A percentile compares a stretch with the other conserved stretches of the same genome.
These are phyloP conservation scores for Apophysomyces trapeziformis DNA, from an alignment of 371 early-diverging fungal genomes.

Conservation along the genomic window DNA sequence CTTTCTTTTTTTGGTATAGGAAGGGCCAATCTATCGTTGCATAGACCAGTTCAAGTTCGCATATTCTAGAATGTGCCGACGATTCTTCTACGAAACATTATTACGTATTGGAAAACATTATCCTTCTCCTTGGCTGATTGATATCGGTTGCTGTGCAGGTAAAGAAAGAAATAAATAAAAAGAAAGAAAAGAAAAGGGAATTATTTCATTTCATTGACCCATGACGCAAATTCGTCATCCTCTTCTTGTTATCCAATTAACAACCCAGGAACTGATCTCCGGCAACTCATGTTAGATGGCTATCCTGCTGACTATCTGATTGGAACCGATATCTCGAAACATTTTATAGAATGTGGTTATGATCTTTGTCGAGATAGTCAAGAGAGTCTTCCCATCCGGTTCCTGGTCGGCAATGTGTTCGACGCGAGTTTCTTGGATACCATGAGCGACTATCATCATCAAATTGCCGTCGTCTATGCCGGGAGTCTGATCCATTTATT, in stretches of 20 bases:
- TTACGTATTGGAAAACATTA: conserved; percentile 27
- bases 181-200: background rate
- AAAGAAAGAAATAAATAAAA: conserved; percentile 1
- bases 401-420: conserved; percentile 33
- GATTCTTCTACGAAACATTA: conserved; percentile 42
- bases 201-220: conserved; percentile 9
- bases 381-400: conserved; percentile 29
- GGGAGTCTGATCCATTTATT: conserved; percentile 50
- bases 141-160: conserved; percentile 56
- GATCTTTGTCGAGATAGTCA: conserved; percentile 34
- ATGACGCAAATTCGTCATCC: background rate
- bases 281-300: conserved; percentile 42
- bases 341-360: conserved; percentile 45
- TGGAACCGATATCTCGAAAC: conserved; percentile 35
- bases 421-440: conserved; percentile 15
- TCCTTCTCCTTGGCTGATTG: conserved; percentile 34
- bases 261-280: conserved; percentile 43
- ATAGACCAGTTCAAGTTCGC: conserved; percentile 43
- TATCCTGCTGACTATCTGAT: conserved; percentile 39
- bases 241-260: background rate
- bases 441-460: conserved; percentile 13
- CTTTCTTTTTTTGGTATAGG: conserved; percentile 13
- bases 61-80: conserved; percentile 31
- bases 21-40: conserved; percentile 39
- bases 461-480: conserved; percentile 30